Conservation (phyloP, 768 basidiomycete species). For the Hydnum rufescens region DNA sequence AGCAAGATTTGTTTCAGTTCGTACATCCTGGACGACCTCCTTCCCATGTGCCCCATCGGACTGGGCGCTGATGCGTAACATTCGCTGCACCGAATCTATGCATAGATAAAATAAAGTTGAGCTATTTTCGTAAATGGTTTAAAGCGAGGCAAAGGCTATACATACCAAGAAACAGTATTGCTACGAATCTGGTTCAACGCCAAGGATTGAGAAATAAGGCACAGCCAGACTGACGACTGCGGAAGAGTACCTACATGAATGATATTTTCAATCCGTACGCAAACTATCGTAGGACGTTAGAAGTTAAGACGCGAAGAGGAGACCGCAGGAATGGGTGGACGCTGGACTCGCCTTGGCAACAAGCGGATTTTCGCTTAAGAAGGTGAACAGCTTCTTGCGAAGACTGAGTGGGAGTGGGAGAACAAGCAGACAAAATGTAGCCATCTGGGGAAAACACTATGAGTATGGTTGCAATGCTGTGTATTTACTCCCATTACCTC, state of each 20-base stretch:
- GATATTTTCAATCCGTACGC: slow-evolving; percentile 87
- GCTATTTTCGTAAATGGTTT: not conserved
- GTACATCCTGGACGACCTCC: slow-evolving; percentile 45
- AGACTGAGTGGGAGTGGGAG: slow-evolving; percentile 64
- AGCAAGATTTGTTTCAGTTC: slow-evolving; percentile 72
- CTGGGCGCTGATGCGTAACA: slow-evolving; percentile 65
- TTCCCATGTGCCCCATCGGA: slow-evolving; percentile 15
- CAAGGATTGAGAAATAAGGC: not conserved
- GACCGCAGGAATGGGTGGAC: slow-evolving; percentile 22
- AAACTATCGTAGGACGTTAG: slow-evolving; percentile 23
- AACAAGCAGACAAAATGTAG: slow-evolving; percentile 67
- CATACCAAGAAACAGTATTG: slow-evolving; percentile 50
- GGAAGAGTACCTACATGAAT: slow-evolving; percentile 50
- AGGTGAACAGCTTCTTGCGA: slow-evolving; percentile 20
- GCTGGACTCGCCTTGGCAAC: slow-evolving; percentile 30
- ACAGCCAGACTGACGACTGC: slow-evolving; percentile 19
- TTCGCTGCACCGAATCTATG: slow-evolving; percentile 72
- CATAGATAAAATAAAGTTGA: not conserved
- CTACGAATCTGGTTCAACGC: slow-evolving; percentile 50
- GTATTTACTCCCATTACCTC: slow-evolving; percentile 26
- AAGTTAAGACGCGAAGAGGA: slow-evolving; percentile 19
- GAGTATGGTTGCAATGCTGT: not conserved
- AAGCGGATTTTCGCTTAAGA: slow-evolving; percentile 26
- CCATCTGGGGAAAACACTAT: slow-evolving; percentile 31
- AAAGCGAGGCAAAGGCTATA: not conserved